Conservation (phyloP, 1,284 basidiomycete species). For the Rhodotorula sp. region DNA sequence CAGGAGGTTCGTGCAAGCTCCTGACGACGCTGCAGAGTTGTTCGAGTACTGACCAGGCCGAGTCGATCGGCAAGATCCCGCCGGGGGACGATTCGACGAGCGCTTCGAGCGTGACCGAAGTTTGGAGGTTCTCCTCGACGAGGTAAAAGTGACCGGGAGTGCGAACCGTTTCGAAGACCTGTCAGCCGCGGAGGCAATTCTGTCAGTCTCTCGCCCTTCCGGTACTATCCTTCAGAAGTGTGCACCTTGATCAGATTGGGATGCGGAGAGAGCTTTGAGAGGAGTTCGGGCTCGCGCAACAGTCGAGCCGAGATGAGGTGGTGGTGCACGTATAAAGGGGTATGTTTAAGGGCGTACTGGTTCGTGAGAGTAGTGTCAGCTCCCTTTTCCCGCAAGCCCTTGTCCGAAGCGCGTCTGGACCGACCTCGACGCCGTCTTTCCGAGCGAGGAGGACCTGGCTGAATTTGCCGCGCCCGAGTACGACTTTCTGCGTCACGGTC, state of each 20-base stretch:
- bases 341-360: constrained; percentile 58
- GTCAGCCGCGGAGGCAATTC: constrained; percentile 8
- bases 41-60: constrained; percentile 52
- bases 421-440: constrained; percentile 46
- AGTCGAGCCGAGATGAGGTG: constrained; percentile 58
- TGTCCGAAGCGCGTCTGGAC: constrained; percentile 19
- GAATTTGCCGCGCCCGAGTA: constrained; percentile 55
- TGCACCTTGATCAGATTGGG: constrained; percentile 54
- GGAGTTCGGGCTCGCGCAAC: constrained; percentile 57
- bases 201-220: not conserved
- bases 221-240: not conserved
- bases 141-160: constrained; percentile 60
- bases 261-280: constrained; percentile 57
- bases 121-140: constrained; percentile 55
- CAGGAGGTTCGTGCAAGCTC: constrained; percentile 53
- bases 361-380: not conserved
- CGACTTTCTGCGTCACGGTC: constrained; percentile 17
- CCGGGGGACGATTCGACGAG: constrained; percentile 42
- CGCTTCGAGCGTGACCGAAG: constrained; percentile 50
- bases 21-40: constrained; percentile 57
- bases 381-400: not conserved
- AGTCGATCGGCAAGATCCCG: constrained; percentile 43
- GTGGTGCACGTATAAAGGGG: constrained; percentile 59
- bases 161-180: constrained; percentile 56
- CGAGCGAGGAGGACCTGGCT: constrained; percentile 52